Evolutionary conservation across 495 filamentous ascomycete genomes (phyloP), one percentile per base, ranked within the genome.

Genomic region (Talaromyces ruber): DNA sequence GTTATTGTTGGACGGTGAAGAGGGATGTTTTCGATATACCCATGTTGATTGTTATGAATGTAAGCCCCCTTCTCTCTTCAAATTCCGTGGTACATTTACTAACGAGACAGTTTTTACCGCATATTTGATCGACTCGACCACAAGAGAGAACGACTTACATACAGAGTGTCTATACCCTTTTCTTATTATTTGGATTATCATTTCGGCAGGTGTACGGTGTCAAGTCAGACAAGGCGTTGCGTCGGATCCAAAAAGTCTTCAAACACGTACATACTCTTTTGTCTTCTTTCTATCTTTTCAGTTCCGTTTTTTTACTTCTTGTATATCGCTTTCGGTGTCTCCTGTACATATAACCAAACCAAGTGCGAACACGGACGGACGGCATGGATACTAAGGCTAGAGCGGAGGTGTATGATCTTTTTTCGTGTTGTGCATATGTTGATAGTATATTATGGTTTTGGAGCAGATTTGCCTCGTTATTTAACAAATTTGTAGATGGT

Each of bases 11-110:
- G 93, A 92, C 90, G 64, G 92, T 98, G 61, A 94, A 93, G 80
- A 81, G 94, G 63, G 94, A 98, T 73, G 90, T 94, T 52, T 98
- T 98, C 76, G 94, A 97, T 73, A 97, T 98, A 72, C 94, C 94
- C 28, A 97, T 97, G 92, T 75, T 98, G 72, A 94, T 97, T 74
- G 86, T 96, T 67, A 92, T 97, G 78, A 97, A 97, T 76, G 94
- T 96, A 70, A 86, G 92, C 87, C 8, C 16, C 28, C 30, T 54
- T 8, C 34, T 18, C 6, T 8, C 22, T 64, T 22, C 22, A 14
- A 45, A 1, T 37, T 29, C 51, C 2, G 1, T 3, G 39, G 24
- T 24, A 4, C 30, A 8, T 21, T 25, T 52, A 43, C 30, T 62
- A 14, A 62, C 60, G 34, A 6, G 58, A 50, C 60, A 79, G 77